Base-by-base conservation (phyloP, 805 yeast species). In the Tetrapisispora iriomotensis region DNA sequence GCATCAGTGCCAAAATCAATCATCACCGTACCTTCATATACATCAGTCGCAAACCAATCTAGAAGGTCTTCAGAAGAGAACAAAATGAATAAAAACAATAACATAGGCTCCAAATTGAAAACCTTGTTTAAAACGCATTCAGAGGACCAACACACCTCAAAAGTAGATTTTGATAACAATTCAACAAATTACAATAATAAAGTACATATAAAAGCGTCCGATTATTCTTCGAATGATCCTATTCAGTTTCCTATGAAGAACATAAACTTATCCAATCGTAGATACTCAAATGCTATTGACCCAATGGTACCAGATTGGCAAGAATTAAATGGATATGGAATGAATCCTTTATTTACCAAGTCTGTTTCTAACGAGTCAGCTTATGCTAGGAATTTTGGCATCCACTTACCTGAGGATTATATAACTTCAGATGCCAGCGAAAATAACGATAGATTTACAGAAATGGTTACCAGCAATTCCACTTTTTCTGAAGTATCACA, bases 81-180 rank as follows among this genome's bases (percentile, higher is more conserved):
- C 5, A 17, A 26, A 10, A 4, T 9, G 2, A 20, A 13, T 25
- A 26, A 29, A 18, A 23, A 20, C 4, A 8, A 18, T 10, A 30
- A 19, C 15, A 18, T 37, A 4, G 33, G 33, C 2, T 19, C 30
- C 8, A 37, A 37, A 25, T 20, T 37, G 20, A 37, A 37, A 20
- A 32, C 39, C 17, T 13, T 37, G 20, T 37, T 37, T 14, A 30
- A 37, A 14, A 6, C 35, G 9, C 15, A 29, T 17, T 17, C 23
- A 19, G 26, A 25, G 10, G 15, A 24, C 13, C 10, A 19, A 34
- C 15, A 7, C 12, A 20, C 5, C 18, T 8, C 18, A 12, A 5
- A 13, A n/a, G 19, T 3, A 6, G 15, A 19, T n/a, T n/a, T n/a
- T 4, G 3, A 23, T 31, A 4, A 8, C 18, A 19, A 12, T 10